Evolutionary conservation across 345 rosid genomes (phyloP).

Genomic region (Atalantia buxifolia): DNA sequence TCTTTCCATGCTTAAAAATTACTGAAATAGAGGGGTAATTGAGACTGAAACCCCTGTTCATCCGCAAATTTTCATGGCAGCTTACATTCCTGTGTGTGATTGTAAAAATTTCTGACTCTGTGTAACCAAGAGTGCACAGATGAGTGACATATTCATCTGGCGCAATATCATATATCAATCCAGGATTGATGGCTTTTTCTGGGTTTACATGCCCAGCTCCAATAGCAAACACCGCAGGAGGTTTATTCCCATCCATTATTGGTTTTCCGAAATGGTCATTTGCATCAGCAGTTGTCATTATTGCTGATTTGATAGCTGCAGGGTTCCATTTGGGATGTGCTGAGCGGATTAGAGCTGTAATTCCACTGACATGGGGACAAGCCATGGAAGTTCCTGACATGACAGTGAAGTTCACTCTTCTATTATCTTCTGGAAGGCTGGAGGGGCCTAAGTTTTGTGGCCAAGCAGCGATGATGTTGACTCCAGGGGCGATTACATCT

Average conservation of each 20-base stretch:
- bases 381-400: conserved; percentile 99
- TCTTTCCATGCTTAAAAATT: conserved; percentile 54
- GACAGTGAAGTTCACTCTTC: conserved; percentile 87
- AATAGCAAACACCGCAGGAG: conserved; percentile 55
- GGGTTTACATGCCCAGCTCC: conserved; percentile 97
- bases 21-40: conserved; percentile 87
- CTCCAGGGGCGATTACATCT: conserved; percentile 88
- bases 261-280: conserved; percentile 63
- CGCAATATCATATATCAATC: conserved; percentile 67
- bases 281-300: conserved; percentile 82
- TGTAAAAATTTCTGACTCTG: conserved; percentile 56
- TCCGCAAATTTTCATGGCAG: conserved; percentile 38
- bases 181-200: conserved; percentile 67
- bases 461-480: conserved; percentile 98
- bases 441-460: conserved; percentile 89
- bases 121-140: conserved; percentile 70
- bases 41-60: conserved; percentile 63
- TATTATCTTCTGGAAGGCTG: conserved; percentile 69
- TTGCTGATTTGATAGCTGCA: conserved; percentile 82
- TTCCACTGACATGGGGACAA: conserved; percentile 91
- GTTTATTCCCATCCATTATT: conserved; percentile 64
- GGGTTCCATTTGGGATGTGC: conserved; percentile 80
- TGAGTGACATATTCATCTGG: conserved; percentile 76
- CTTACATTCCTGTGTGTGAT: conserved; percentile 73
- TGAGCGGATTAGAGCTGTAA: conserved; percentile 67